phyloP scores from a whole-genome alignment of 1,284 basidiomycete species.

The Tylopilus sp. region DNA sequence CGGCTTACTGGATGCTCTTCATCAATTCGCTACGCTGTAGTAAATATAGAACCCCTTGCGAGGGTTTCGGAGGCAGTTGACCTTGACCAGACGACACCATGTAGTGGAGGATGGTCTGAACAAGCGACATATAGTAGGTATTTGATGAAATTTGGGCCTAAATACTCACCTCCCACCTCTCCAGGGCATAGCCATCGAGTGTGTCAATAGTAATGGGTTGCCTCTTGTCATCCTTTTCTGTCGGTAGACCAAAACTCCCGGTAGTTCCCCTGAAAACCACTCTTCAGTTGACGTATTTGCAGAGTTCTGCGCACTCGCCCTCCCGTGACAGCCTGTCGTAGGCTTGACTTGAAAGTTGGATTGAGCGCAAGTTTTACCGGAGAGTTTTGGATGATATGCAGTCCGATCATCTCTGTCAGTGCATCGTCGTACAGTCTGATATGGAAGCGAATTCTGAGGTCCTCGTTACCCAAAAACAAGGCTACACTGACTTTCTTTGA shows the following conservation, averaged over 20 bases:
- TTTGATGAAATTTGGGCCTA: background rate
- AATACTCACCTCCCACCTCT: constrained; percentile 84
- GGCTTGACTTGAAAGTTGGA: constrained; percentile 71
- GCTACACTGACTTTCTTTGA: constrained; percentile 55
- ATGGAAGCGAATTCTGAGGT: constrained; percentile 7
- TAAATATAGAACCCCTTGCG: constrained; percentile 78
- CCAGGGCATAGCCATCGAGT: constrained; percentile 82
- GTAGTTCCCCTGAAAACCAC: constrained; percentile 67
- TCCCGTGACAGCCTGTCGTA: constrained; percentile 87
- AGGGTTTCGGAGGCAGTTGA: constrained; percentile 62
- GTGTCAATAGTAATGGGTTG: constrained; percentile 53
- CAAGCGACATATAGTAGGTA: background rate
- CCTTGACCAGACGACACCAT: constrained; percentile 93
- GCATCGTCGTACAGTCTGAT: constrained; percentile 69
- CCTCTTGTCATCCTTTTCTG: constrained; percentile 57
- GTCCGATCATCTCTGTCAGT: constrained; percentile 57
- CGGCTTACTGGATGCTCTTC: constrained; percentile 54
- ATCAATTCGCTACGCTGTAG: constrained; percentile 86
- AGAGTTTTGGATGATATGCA: constrained; percentile 72
- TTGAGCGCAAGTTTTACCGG: constrained; percentile 64
- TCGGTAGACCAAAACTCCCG: constrained; percentile 86
- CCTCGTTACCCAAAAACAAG: constrained; percentile 12
- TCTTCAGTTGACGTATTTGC: constrained; percentile 8
- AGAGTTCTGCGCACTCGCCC: constrained; percentile 53
- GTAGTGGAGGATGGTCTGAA: constrained; percentile 86